Percentiles rank a stretch among this genome's conserved stretches.
Conservation (phyloP, 2,329 filamentous ascomycete genomes). For the Fusarium nisikadoi region DNA sequence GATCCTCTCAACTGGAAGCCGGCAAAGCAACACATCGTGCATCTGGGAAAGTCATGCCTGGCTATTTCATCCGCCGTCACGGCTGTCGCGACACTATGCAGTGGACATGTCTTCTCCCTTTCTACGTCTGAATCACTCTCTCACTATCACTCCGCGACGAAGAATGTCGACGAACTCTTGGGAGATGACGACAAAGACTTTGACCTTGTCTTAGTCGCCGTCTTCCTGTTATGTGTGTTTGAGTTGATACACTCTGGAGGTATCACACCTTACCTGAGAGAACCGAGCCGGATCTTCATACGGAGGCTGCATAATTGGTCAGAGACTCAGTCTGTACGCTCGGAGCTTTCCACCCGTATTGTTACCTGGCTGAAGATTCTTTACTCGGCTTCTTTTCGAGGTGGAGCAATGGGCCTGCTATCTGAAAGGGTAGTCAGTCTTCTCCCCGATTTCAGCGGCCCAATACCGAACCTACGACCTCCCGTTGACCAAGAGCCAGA, state of each 20-base stretch:
- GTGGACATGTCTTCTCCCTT: not conserved
- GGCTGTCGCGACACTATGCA: not conserved
- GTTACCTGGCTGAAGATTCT: not conserved
- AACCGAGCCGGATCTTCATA: not conserved
- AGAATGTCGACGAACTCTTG: not conserved
- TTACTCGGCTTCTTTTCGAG: not conserved
- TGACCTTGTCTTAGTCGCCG: rapidly evolving
- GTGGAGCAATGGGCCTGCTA: not conserved
- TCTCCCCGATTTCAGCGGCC: not conserved
- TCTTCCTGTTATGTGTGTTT: not conserved
- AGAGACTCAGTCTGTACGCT: not conserved
- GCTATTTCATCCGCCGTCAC: not conserved
- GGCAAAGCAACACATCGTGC: not conserved
- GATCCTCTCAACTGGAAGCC: not conserved
- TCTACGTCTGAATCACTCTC: not conserved
- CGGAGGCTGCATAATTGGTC: rapidly evolving
- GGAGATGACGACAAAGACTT: not conserved
- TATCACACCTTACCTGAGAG: not conserved
- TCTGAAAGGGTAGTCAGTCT: not conserved
- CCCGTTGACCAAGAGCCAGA: not conserved
- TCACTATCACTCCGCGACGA: not conserved
- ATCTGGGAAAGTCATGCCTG: not conserved
- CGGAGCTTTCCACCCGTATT: not conserved
- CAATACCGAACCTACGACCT: not conserved
- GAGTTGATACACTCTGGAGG: not conserved